phyloP scores from a whole-genome alignment of 805 yeast species.

The Candida cerambycidarum region DNA sequence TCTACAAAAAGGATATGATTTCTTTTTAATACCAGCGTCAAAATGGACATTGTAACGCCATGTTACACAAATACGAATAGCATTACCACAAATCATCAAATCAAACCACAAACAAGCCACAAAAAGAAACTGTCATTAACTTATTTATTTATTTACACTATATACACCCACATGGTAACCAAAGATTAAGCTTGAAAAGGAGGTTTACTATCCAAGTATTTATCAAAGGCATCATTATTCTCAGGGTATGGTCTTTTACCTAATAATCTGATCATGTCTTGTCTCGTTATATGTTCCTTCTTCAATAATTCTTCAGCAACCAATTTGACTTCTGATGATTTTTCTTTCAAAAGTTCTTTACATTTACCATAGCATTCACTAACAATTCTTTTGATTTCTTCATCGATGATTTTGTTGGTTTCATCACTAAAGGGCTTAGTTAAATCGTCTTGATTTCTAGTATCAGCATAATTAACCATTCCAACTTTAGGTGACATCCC shows the following conservation, averaged over 20 bases:
- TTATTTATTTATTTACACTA: slow-evolving; percentile 4
- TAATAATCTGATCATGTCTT: slow-evolving; percentile 71
- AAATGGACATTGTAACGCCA: too few relatives aligned
- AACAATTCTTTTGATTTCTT: slow-evolving; percentile 66
- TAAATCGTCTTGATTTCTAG: slow-evolving; percentile 52
- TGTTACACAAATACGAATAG: too few relatives aligned
- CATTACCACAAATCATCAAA: too few relatives aligned
- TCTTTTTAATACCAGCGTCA: too few relatives aligned
- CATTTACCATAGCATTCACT: slow-evolving; percentile 65
- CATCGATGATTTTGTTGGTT: slow-evolving; percentile 63
- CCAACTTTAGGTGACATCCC: slow-evolving; percentile 93
- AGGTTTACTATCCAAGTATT: slow-evolving; percentile 57
- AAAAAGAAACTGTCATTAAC: neutral
- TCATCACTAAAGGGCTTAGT: slow-evolving; percentile 84
- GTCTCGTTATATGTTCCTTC: slow-evolving; percentile 79
- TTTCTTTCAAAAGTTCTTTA: slow-evolving; percentile 54
- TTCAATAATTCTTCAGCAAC: slow-evolving; percentile 72
- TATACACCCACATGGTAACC: slow-evolving; percentile 1
- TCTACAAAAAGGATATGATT: too few relatives aligned
- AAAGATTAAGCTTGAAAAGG: slow-evolving; percentile 1
- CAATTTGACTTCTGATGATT: slow-evolving; percentile 57
- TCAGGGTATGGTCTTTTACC: slow-evolving; percentile 81
- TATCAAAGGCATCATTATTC: slow-evolving; percentile 85
- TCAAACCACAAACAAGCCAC: neutral
- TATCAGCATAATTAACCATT: slow-evolving; percentile 32